Base-by-base conservation (phyloP, 1,139 yeast genomes). In the Suhomyces chickasaworum region DNA sequence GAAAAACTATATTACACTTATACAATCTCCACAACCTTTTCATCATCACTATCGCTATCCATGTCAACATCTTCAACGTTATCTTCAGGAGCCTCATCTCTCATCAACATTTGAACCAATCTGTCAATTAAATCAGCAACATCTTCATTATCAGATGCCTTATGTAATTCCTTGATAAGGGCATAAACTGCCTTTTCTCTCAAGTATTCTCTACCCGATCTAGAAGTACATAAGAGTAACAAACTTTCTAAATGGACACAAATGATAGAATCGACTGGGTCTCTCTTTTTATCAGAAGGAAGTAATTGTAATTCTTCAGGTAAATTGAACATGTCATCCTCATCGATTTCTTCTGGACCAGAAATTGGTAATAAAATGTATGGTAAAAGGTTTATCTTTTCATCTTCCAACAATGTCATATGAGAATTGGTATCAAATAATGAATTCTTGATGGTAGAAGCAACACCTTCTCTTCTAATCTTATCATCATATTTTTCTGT, bases 381-480 rank as follows among this genome's bases (percentile, higher is more conserved):
- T 5, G 96, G 96, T 56, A 93, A 73, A 32, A 91, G 60, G 57
- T 91, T 89, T 49, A 89, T 82, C 16, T 77, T 72, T 42, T 79
- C 83, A 56, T 87, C 85, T 10, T 67, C 71, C 32, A 89, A 66
- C 41, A 93, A 71, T 32, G 64, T 66, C 57, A 70, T 69, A 60
- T 93, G 98, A 36, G 80, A 68, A 37, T 83, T 79, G 3, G 89
- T 75, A 61, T 91, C 97, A 60, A 93, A 93, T 43, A 91, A 71
- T 0, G 95, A 81, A 67, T 93, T 93, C 62, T 93, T 93, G 55
- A 93, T 87, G 4, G 97, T 88, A 2, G 96, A 86, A 1, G 96
- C 96, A 41, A 89, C 93, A 58, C 97, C 98, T 63, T 86, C 91
- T 65, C 98, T 80, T 71, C 98, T 83, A 30, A 83, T 81, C 57